Conservation (phyloP, 2,329 filamentous ascomycete genomes). For the Lachnellula arida region DNA sequence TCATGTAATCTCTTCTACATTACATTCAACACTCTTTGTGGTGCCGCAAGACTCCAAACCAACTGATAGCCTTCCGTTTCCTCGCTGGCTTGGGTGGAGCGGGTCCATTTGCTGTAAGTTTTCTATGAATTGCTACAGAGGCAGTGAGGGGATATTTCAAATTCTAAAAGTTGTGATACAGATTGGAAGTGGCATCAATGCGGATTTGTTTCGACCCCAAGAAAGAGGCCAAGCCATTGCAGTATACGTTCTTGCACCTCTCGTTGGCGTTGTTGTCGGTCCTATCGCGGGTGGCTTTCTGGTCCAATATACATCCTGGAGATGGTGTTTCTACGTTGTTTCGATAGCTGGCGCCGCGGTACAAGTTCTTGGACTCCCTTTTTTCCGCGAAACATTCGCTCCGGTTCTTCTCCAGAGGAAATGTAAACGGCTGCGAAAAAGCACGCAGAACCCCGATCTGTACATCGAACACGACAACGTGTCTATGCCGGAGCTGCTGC, state of each 20-base stretch:
- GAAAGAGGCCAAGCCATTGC: conserved; percentile 38
- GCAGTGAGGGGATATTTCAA: neutral
- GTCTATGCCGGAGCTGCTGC: conserved; percentile 31
- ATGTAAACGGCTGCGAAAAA: neutral
- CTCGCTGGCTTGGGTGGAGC: conserved; percentile 43
- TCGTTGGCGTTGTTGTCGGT: conserved; percentile 53
- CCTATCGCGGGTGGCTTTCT: conserved; percentile 70
- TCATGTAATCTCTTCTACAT: neutral
- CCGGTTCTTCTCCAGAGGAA: neutral
- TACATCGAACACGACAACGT: conserved; percentile 47
- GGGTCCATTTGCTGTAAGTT: conserved; percentile 40
- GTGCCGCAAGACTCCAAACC: conserved; percentile 37
- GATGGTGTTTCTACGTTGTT: conserved; percentile 73
- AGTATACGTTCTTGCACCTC: conserved; percentile 61
- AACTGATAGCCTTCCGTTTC: conserved; percentile 39
- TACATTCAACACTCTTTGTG: conserved; percentile 31
- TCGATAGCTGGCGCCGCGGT: conserved; percentile 37
- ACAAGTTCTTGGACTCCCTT: conserved; percentile 37
- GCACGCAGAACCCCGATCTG: neutral
- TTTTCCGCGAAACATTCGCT: neutral
- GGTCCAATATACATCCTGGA: conserved; percentile 66
- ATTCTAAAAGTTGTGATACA: neutral
- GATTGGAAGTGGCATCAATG: conserved; percentile 39
- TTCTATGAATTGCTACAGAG: conserved; percentile 14
- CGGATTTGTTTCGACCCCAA: conserved; percentile 41